phyloP scores from a whole-genome alignment of 148 eudicot genomes.

The Vaccinium macrocarpon region DNA sequence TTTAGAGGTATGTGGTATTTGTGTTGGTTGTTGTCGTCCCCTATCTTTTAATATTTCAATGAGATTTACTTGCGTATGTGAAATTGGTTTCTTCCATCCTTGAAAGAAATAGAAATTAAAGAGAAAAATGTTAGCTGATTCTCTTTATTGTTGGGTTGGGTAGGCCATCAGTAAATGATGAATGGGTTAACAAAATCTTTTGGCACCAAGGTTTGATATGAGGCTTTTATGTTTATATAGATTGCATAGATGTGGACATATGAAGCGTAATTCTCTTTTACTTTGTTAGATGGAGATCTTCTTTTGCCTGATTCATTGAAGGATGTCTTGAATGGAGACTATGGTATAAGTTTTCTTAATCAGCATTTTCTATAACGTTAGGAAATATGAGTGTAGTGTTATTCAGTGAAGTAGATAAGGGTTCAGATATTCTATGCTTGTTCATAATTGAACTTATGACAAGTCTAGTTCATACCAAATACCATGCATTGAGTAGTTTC shows the following conservation, averaged over 20 bases:
- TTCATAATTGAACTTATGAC: neutral
- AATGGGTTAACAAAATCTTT: conserved; percentile 44
- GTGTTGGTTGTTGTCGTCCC: neutral
- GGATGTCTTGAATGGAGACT: conserved; percentile 56
- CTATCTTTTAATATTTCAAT: neutral
- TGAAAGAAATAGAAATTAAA: neutral
- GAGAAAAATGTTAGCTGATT: neutral
- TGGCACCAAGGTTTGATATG: conserved; percentile 56
- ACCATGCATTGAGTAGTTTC: neutral
- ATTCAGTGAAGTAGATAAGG: conserved; percentile 1
- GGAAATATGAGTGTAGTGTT: neutral
- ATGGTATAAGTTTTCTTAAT: conserved; percentile 33
- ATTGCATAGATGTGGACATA: neutral
- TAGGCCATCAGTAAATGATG: conserved; percentile 44
- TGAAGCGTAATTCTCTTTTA: conserved; percentile 9
- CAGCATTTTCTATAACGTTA: conserved; percentile 1
- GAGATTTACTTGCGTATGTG: neutral
- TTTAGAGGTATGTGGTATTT: neutral
- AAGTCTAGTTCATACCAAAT: neutral
- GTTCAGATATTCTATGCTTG: neutral
- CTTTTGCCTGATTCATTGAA: conserved; percentile 48
- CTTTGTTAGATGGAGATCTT: conserved; percentile 45
- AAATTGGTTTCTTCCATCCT: conserved; percentile 9
- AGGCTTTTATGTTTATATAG: neutral
- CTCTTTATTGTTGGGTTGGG: conserved; percentile 45